Evolutionary conservation across 164 flowering plant genomes (phyloP), one percentile per base, ranked within the genome.

Genomic region (Vitis rotundifolia): DNA sequence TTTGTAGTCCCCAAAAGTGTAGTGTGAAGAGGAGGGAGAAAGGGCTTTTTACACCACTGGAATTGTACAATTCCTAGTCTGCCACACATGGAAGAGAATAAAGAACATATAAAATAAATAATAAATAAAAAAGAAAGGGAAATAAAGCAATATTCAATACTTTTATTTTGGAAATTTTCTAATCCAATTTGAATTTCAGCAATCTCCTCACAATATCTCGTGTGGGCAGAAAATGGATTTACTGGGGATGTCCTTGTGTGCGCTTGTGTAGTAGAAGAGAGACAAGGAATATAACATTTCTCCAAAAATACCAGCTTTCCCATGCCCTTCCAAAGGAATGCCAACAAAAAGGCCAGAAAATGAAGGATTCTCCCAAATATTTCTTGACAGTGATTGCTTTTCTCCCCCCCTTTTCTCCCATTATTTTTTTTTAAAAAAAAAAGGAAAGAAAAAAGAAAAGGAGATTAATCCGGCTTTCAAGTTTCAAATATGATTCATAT

Each of bases 1-100:
- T 88, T 83, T 86, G 80, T 88, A 86, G 89, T 80, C 51, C 65
- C 37, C 67, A 80, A 81, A 82, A 78, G 84, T 75, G n/a, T 48
- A n/a, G 16, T 50, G 68, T 63, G 47, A 66, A 69, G 66, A 14
- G 70, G 37, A 63, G 63, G 50, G 65, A 78, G 66, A 55, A 49
- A 59, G 73, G 73, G 61, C 68, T 69, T 82, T 78, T 75, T n/a
- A 18, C 77, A 67, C 88, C 86, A 85, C 84, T 85, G 68, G 76
- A 79, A 81, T 69, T 64, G 60, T 68, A 71, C 60, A 76, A 75
- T n/a, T 75, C 61, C 67, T 64, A 62, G 51, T 75, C 77, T 73
- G 55, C 76, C 82, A 73, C 78, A 78, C 73, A 75, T 69, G 51
- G 31, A 57, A 55, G 19, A 66, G 56, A 70, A 15, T 52, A 55